A percentile compares a stretch with the other conserved stretches of the same genome.
Evolutionary conservation across 768 basidiomycete species (phyloP).

Genomic region (Pholiota conissans): DNA sequence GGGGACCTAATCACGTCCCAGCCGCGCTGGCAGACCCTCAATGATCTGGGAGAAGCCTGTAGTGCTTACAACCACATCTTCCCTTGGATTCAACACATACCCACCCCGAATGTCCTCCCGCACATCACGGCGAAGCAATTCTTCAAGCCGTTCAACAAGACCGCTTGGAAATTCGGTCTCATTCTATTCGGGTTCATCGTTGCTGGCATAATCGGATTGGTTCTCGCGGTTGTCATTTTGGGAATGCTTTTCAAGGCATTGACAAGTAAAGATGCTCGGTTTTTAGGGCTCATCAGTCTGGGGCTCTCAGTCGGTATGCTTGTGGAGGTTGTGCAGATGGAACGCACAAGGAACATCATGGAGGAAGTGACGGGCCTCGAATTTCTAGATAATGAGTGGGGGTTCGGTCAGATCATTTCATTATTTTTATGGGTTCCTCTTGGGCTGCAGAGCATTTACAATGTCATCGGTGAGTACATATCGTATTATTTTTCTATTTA

Average conservation of each 20-base stretch:
- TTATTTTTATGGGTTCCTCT: not conserved
- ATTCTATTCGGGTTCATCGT: not conserved
- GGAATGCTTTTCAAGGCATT: not conserved
- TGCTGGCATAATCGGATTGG: not conserved
- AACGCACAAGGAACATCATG: not conserved
- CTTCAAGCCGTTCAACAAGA: too few relatives aligned
- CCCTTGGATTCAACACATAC: not conserved
- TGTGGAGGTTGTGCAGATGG: not conserved
- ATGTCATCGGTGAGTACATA: not conserved
- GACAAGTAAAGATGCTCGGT: not conserved
- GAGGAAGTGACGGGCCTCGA: not conserved
- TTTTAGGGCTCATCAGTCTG: not conserved
- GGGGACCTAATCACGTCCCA: not conserved
- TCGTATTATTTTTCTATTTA: too few relatives aligned
- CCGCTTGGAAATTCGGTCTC: not conserved
- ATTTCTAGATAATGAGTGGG: not conserved
- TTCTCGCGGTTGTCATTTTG: not conserved
- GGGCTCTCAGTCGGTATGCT: not conserved
- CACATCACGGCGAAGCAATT: too few relatives aligned
- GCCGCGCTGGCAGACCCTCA: not conserved
- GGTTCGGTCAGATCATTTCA: not conserved
- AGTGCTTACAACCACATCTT: not conserved
- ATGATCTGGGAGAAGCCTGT: not conserved
- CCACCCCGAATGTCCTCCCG: too few relatives aligned
- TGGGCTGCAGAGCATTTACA: not conserved